Evolutionary conservation across 306 rosid genomes (phyloP), one percentile per base, ranked within the genome.

Genomic region (Lathyrus tuberosus): DNA sequence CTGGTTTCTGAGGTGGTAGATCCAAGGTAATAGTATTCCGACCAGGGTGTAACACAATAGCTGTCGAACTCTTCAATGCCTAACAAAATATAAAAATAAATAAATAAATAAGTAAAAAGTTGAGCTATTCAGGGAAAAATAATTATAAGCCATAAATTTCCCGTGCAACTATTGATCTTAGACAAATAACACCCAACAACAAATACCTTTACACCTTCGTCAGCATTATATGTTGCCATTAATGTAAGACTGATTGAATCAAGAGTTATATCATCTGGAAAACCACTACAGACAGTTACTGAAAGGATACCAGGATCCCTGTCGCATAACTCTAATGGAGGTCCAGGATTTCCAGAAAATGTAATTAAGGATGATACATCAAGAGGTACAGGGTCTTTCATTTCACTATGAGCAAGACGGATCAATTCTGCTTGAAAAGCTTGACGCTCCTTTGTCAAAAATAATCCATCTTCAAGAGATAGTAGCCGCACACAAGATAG

Each of bases 1-100:
- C 99, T 62, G 97, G 99, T 77, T 89, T 86, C 77, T 94, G 99
- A 22, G 97, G 96, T 52, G 99, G 99, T 74, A 94, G 76, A 79
- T 85, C 92, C 80, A 94, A 82, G 77, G 95, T 87, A 77, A 91
- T 81, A 51, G 89, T 87, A 79, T 94, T 94, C 67, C 88, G 96
- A 77, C 97, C 96, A 80, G 97, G 95, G 72, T 89, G 90, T 79
- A 94, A 81, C 61, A 91, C 91, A 80, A 76, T 83, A 59, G 88
- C 83, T 68, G 86, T 68, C 71, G 96, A 83, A 81, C 90, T 85
- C 78, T 79, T 84, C 76, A 94, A 81, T 51, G 96, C 92, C 99
- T 94, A 84, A 80, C 31, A 73, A 70, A 53, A 51, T n/a, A n/a
- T n/a, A n/a, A n/a, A n/a, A n/a, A n/a, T n/a, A n/a, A n/a, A n/a